A percentile compares a stretch with the other conserved stretches of the same genome.
Evolutionary conservation across 2,329 filamentous ascomycete genomes (phyloP).

Genomic region (Xenoacremonium recifei): DNA sequence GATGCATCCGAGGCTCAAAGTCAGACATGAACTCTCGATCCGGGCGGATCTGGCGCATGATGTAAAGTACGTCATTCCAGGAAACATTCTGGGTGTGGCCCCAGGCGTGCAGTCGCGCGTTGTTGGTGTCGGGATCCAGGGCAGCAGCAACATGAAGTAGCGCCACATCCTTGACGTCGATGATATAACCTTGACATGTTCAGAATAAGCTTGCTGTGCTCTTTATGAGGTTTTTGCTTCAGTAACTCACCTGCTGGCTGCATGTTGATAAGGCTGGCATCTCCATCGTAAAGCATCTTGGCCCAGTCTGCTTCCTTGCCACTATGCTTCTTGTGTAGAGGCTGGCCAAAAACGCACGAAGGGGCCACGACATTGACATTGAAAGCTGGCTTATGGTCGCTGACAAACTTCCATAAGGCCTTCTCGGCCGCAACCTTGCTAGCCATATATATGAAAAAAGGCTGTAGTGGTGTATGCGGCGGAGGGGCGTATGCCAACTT

Average conservation of each 20-base stretch:
- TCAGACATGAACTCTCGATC: constrained; percentile 9
- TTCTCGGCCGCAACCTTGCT: constrained; percentile 17
- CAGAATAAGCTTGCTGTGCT: neutral
- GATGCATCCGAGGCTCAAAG: too few relatives aligned
- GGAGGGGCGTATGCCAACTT: constrained; percentile 14
- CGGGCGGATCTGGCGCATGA: constrained; percentile 13
- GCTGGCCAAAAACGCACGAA: constrained; percentile 12
- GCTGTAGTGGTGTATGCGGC: constrained; percentile 11
- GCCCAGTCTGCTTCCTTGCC: constrained; percentile 14
- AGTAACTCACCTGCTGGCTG: neutral
- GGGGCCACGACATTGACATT: constrained; percentile 18
- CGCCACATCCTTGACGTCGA: constrained; percentile 17
- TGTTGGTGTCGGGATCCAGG: constrained; percentile 13
- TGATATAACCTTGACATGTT: constrained; percentile 20
- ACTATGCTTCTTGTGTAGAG: constrained; percentile 10
- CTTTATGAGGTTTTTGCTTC: neutral
- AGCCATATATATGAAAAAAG: constrained; percentile 9
- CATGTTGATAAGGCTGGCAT: neutral
- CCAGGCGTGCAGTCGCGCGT: constrained; percentile 9
- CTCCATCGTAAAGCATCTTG: neutral
- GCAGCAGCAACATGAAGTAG: constrained; percentile 16
- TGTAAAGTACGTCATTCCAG: constrained; percentile 15
- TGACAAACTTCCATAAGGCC: constrained; percentile 18
- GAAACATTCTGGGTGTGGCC: constrained; percentile 12
- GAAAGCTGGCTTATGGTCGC: constrained; percentile 15